Evolutionary conservation across 805 yeast genomes (phyloP), one percentile per base, ranked within the genome.

Genomic region (Metschnikowia borealis): DNA sequence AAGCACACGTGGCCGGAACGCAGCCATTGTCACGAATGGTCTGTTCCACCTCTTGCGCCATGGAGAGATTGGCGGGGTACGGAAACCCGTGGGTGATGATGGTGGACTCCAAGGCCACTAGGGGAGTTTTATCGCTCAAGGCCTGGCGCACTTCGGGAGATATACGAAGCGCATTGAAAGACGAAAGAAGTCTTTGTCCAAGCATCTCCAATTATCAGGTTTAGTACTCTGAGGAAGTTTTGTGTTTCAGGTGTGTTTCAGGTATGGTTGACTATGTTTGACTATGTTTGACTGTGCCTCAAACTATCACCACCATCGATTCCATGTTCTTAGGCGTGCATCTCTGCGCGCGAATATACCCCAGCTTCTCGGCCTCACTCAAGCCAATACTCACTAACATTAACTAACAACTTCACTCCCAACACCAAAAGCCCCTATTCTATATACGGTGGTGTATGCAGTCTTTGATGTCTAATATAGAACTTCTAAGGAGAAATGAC

Each of bases 51-150:
- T 71, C 65, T 31, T 59, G 59, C 0, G 96, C 96, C 89, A 89
- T 84, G 23, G 74, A 73, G 10, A 87, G 60, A 60, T 90, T 89
- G 20, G 78, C 77, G 0, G 96, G 96, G 61, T 68, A 86, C 3
- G 96, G 96, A 37, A 89, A 74, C 0, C 97, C 97, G 69, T 89
- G 97, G 6, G 96, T 85, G 56, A 90, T 81, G 60, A 89, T 90
- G 6, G 97, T 89, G 20, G 90, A 83, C 62, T 90, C 97, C 14
- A 89, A 70, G 0, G 96, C 84, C 3, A 90, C 94, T 5, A 89
- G 81, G 0, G 97, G 96, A 17, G 20, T 14, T 17, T 76, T 74
- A 2, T 75, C 75, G 11, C 57, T 56, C 15, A 89, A 59, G 0
- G 96, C 96, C 52, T 83, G 82, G 52, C 63, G 59, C 14, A 89